A percentile compares a stretch with the other conserved stretches of the same genome.
phyloP scores from a whole-genome alignment of 23 red algal genomes.

The Agarophyton chilense region DNA sequence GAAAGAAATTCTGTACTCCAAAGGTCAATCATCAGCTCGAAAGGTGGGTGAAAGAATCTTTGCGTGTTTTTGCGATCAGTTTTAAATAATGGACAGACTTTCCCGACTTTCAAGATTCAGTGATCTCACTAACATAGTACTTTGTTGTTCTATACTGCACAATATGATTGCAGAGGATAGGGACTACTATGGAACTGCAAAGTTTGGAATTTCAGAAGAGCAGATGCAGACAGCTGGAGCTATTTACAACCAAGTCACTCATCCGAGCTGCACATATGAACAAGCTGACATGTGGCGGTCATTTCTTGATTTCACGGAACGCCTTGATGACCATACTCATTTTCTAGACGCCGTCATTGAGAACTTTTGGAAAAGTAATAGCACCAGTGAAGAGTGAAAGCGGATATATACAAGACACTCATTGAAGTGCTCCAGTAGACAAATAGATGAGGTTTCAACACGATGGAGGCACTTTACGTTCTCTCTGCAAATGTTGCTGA shows the following conservation, averaged over 20 bases:
- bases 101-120: background rate
- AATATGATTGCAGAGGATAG: constrained; percentile 34
- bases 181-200: background rate
- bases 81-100: constrained; percentile 21
- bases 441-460: too few relatives aligned
- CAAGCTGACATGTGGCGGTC: background rate
- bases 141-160: constrained; percentile 40
- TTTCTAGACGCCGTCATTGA: background rate
- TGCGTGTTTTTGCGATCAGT: constrained; percentile 3
- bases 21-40: background rate
- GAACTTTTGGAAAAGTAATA: background rate
- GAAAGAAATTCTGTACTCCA: background rate
- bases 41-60: constrained; percentile 47
- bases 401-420: background rate
- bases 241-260: background rate
- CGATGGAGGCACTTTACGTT: background rate
- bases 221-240: background rate
- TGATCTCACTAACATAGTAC: constrained; percentile 4
- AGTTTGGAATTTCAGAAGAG: background rate
- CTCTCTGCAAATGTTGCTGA: background rate
- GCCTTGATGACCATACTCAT: background rate
- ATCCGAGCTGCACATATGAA: background rate
- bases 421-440: too few relatives aligned
- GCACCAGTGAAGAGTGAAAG: background rate
- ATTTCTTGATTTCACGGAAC: background rate